These are phyloP conservation scores for Leccinum fallax DNA, from an alignment of 1,284 basidiomycete species.

Conservation along the genomic window DNA sequence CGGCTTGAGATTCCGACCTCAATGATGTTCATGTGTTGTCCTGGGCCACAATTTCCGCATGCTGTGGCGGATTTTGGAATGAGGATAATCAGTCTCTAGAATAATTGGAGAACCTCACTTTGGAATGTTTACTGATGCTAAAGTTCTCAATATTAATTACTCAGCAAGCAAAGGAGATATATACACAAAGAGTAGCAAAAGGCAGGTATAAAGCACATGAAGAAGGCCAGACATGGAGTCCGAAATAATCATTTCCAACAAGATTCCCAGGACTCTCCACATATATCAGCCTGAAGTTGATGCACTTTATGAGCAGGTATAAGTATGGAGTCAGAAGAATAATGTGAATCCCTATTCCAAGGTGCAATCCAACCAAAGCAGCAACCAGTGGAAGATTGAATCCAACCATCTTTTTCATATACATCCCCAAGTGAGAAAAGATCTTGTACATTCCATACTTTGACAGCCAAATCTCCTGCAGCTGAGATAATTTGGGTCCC, in stretches of 20 bases:
- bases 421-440: not conserved
- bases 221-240: too few relatives aligned
- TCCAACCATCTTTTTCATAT: not conserved
- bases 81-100: conserved; percentile 27
- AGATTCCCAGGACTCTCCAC: not conserved
- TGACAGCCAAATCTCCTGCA: not conserved
- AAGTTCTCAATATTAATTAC: too few relatives aligned
- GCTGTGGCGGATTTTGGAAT: conserved; percentile 34
- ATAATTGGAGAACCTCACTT: not conserved
- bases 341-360: not conserved
- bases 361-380: not conserved
- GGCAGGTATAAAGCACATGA: too few relatives aligned
- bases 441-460: too few relatives aligned
- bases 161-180: too few relatives aligned
- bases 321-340: not conserved
- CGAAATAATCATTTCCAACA: not conserved
- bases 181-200: too few relatives aligned
- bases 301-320: not conserved
- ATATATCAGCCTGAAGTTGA: not conserved
- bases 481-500: not conserved
- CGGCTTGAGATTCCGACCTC: conserved; percentile 33
- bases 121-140: too few relatives aligned
- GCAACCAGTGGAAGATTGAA: not conserved
- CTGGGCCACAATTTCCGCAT: conserved; percentile 27
- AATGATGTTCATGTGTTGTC: conserved; percentile 39